Percentiles rank a stretch among this genome's conserved stretches.
Evolutionary conservation across 2,329 filamentous ascomycete species (phyloP).

Genomic region (Aspergillus jensenii): DNA sequence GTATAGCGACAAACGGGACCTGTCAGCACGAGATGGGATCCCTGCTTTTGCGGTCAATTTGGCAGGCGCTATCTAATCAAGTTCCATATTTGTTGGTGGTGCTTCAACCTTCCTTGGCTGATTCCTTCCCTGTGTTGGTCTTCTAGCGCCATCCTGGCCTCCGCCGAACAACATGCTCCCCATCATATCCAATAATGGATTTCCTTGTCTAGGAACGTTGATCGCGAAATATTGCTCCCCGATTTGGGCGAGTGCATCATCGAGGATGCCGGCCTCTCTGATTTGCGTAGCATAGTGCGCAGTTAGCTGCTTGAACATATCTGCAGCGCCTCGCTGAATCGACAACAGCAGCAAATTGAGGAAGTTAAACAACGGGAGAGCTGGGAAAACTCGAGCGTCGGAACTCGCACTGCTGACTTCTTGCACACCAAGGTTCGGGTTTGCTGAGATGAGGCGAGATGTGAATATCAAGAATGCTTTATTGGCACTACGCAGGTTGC

Average conservation of each 20-base stretch:
- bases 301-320: constrained; percentile 78
- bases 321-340: constrained; percentile 73
- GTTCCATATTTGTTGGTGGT: constrained; percentile 44
- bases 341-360: constrained; percentile 79
- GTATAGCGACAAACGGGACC: constrained; percentile 25
- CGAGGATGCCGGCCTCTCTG: constrained; percentile 75
- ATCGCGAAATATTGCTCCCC: constrained; percentile 98
- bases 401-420: constrained; percentile 72
- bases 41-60: neutral
- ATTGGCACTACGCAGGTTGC: constrained; percentile 87
- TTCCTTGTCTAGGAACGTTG: constrained; percentile 80
- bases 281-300: constrained; percentile 79
- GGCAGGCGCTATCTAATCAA: constrained; percentile 36
- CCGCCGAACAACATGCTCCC: constrained; percentile 86
- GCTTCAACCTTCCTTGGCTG: constrained; percentile 49
- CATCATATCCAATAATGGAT: constrained; percentile 98
- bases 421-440: constrained; percentile 69
- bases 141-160: constrained; percentile 46
- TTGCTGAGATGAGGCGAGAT: constrained; percentile 58
- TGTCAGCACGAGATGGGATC: constrained; percentile 12
- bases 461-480: constrained; percentile 77
- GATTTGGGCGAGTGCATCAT: constrained; percentile 78
- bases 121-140: constrained; percentile 30
- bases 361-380: constrained; percentile 93
- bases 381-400: constrained; percentile 81